Base-by-base conservation (phyloP, 140 eudicot genomes). In the Senecio squalidus region DNA sequence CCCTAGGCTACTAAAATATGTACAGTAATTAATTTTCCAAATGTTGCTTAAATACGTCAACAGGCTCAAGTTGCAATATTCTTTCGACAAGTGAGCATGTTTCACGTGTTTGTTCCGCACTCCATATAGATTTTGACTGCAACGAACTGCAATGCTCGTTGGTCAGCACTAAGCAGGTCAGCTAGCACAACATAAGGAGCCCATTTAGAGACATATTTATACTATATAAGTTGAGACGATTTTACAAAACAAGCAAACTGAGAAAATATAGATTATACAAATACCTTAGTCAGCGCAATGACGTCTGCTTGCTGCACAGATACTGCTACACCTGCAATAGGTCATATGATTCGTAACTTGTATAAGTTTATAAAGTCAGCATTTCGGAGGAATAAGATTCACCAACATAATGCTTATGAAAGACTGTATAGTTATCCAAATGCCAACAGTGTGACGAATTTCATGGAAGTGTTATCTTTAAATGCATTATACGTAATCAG, bases 201-300 rank as follows among this genome's bases (percentile, higher is more conserved):
- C 18, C 70, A 31, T 16, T 24, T 22, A 7, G 14, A 62, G 18
- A 34, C 50, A 62, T 31, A 34, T 55, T 53, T 48, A 56, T 47
- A 39, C 60, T 46, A 60, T 38, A 39, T 10, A 53, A 14, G 31
- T 28, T n/a, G n/a, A n/a, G n/a, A n/a, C n/a, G n/a, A n/a, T n/a
- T n/a, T n/a, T n/a, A n/a, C n/a, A n/a, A n/a, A n/a, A n/a, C n/a
- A n/a, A n/a, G n/a, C n/a, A n/a, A n/a, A n/a, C n/a, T n/a, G n/a
- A n/a, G n/a, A n/a, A n/a, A n/a, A n/a, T n/a, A n/a, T n/a, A 25
- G 55, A 17, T 2, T 55, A 29, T 30, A 53, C 41, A 61, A 55
- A 13, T 47, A 88, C 96, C 98, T 91, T 86, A 22, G 92, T 71
- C 67, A 84, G 77, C 13, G 98, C 98, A 76, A 86, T 60, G 55